Conservation (phyloP, 1,284 basidiomycete genomes). For the Ceratobasidium sp. region DNA sequence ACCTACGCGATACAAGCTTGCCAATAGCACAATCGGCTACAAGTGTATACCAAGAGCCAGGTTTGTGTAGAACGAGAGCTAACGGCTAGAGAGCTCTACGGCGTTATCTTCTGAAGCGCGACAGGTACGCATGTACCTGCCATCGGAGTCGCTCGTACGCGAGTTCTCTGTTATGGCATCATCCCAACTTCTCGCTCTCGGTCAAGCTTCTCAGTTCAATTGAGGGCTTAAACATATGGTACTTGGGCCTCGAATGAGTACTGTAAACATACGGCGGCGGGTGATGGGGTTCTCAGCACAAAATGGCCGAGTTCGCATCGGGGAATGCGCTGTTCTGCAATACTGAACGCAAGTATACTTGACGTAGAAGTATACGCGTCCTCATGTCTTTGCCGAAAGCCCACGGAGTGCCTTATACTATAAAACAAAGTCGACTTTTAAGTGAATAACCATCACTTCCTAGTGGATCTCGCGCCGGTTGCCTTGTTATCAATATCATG, state of each 20-base stretch:
- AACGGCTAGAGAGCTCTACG: too few relatives aligned
- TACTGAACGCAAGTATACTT: neutral
- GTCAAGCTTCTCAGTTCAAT: neutral
- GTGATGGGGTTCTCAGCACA: too few relatives aligned
- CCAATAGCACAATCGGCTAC: too few relatives aligned
- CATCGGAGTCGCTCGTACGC: neutral
- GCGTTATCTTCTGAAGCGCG: neutral
- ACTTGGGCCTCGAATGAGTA: neutral
- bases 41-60: too few relatives aligned
- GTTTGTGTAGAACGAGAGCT: too few relatives aligned
- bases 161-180: neutral
- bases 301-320: conserved; percentile 16
- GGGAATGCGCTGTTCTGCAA: neutral
- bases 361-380: neutral
- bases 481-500: conserved; percentile 5
- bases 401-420: neutral
- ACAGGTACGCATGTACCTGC: conserved; percentile 7
- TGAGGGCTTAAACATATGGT: neutral
- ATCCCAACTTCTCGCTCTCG: neutral
- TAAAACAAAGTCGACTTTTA: neutral
- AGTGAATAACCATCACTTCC: neutral
- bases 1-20: too few relatives aligned
- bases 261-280: too few relatives aligned
- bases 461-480: neutral
- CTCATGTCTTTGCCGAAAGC: neutral